Evolutionary conservation across 805 yeast species (phyloP).

Genomic region (Zygotorulaspora chibaensis): DNA sequence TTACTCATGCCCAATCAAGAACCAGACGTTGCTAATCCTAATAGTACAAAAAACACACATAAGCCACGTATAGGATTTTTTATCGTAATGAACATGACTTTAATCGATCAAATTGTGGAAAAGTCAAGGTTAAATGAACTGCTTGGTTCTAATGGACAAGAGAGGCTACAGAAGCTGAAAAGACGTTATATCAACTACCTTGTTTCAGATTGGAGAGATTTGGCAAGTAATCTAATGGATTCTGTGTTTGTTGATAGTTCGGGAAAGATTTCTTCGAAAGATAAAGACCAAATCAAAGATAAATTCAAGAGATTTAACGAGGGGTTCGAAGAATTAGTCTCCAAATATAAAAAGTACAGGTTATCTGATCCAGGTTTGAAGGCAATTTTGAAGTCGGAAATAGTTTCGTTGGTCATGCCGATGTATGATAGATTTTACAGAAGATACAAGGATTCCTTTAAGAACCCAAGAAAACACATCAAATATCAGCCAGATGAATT

Average conservation of each 20-base stretch:
- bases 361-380: conserved; percentile 65
- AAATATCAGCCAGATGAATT: conserved; percentile 35
- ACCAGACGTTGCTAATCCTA: conserved; percentile 22
- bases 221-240: conserved; percentile 74
- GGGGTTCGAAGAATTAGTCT: conserved; percentile 73
- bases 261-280: conserved; percentile 57
- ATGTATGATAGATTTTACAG: conserved; percentile 82
- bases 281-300: conserved; percentile 77
- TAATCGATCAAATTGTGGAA: conserved; percentile 69
- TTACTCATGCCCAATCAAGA: conserved; percentile 31
- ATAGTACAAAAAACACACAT: conserved; percentile 22
- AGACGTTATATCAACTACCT: conserved; percentile 71
- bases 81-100: conserved; percentile 62
- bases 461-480: conserved; percentile 36
- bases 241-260: conserved; percentile 55
- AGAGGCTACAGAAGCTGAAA: conserved; percentile 61
- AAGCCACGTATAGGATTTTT: conserved; percentile 58
- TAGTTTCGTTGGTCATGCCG: conserved; percentile 66
- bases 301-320: conserved; percentile 77
- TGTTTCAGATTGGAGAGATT: conserved; percentile 72
- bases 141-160: conserved; percentile 53
- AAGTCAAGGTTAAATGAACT: conserved; percentile 52
- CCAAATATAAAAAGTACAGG: conserved; percentile 58
- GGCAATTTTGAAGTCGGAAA: conserved; percentile 62
- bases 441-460: conserved; percentile 42